Evolutionary conservation across 1,284 basidiomycete species (phyloP).

Genomic region (Melampsora americana): DNA sequence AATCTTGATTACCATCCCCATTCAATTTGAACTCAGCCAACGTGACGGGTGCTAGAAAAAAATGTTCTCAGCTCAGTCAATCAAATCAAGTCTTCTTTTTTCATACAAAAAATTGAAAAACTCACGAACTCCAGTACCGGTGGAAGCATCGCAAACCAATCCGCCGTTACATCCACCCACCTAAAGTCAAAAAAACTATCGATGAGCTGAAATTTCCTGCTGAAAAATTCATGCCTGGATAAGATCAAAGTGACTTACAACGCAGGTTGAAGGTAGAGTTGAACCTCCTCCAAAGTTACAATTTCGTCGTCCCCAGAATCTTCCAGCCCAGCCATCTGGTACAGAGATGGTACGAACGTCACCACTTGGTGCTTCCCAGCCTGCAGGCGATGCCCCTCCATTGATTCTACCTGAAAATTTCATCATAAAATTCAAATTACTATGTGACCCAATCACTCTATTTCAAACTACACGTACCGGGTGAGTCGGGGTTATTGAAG

Average conservation of each 20-base stretch:
- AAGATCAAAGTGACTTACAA: conserved; percentile 11
- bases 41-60: conserved; percentile 49
- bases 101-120: not conserved
- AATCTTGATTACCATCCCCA: conserved; percentile 46
- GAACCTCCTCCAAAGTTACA: conserved; percentile 43
- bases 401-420: conserved; percentile 15
- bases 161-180: conserved; percentile 45
- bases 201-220: not conserved
- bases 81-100: not conserved
- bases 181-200: not conserved
- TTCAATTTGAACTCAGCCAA: conserved; percentile 48
- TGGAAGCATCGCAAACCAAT: conserved; percentile 40
- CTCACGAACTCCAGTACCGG: conserved; percentile 38
- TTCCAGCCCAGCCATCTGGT: conserved; percentile 45
- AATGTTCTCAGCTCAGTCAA: not conserved
- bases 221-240: not conserved
- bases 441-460: not conserved
- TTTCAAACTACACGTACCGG: conserved; percentile 8
- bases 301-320: conserved; percentile 46
- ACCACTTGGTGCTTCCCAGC: conserved; percentile 27
- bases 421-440: not conserved
- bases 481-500: conserved; percentile 40
- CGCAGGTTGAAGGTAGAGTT: conserved; percentile 22
- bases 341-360: conserved; percentile 18
- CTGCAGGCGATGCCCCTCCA: conserved; percentile 13